Conservation (phyloP, 345 rosid species). For the Ceriops decandra region DNA sequence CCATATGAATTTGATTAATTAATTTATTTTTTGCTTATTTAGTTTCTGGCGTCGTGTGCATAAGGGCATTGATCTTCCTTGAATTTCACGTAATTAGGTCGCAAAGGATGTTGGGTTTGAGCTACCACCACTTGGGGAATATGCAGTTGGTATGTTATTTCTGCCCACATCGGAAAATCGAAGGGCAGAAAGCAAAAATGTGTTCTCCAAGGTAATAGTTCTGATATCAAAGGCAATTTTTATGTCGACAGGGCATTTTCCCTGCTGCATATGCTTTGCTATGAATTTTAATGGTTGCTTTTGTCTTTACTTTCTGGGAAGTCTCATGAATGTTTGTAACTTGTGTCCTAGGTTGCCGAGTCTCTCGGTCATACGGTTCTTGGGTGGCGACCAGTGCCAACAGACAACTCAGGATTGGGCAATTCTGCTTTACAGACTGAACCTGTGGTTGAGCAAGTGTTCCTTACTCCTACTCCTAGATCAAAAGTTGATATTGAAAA, state of each 20-base stretch:
- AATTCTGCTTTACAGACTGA: conserved; percentile 85
- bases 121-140: conserved; percentile 72
- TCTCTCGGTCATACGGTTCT: conserved; percentile 91
- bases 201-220: conserved; percentile 70
- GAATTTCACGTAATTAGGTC: conserved; percentile 37
- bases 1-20: background rate
- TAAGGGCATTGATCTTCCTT: background rate
- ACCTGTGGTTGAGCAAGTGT: conserved; percentile 91
- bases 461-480: conserved; percentile 61
- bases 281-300: too few relatives aligned
- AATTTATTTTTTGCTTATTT: background rate
- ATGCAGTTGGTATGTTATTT: conserved; percentile 97
- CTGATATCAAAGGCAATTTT: background rate
- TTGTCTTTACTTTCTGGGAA: background rate
- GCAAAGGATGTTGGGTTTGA: conserved; percentile 69
- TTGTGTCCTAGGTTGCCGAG: conserved; percentile 68
- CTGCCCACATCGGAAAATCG: conserved; percentile 72
- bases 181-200: conserved; percentile 75
- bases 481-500: conserved; percentile 85
- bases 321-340: background rate
- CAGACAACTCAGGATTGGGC: conserved; percentile 81
- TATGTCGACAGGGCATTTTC: background rate
- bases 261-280: too few relatives aligned
- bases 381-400: conserved; percentile 92
- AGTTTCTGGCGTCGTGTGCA: background rate